A percentile compares a stretch with the other conserved stretches of the same genome.
These are phyloP conservation scores for Cymbopogon citratus DNA, from an alignment of 176 grass and related monocot species.

Conservation along the genomic window DNA sequence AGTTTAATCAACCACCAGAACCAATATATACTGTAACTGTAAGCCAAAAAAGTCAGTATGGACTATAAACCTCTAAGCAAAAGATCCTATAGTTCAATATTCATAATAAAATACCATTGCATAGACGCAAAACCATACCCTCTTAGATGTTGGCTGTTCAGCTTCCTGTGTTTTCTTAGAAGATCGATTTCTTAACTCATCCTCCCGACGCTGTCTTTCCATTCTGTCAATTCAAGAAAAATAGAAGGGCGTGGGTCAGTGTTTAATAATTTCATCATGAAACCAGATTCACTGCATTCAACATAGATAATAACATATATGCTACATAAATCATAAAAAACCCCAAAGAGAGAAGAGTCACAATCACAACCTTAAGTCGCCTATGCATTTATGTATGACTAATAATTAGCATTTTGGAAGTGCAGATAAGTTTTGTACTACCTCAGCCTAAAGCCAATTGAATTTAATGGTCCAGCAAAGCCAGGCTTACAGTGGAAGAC, in stretches of 20 bases:
- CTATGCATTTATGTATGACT: background rate
- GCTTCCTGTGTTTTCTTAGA: conserved; percentile 84
- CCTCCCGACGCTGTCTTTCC: conserved; percentile 84
- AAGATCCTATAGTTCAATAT: background rate
- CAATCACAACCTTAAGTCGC: background rate
- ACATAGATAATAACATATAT: background rate
- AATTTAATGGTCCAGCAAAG: background rate
- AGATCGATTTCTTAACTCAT: conserved; percentile 67
- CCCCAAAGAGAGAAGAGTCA: background rate
- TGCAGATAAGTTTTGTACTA: background rate
- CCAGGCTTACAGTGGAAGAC: background rate
- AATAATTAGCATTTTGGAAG: background rate
- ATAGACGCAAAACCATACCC: conserved; percentile 28
- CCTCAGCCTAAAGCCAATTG: background rate
- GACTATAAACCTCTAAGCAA: background rate
- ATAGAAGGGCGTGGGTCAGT: conserved; percentile 18
- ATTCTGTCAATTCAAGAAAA: conserved; percentile 47
- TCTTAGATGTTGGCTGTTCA: conserved; percentile 61
- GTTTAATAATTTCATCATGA: conserved; percentile 6
- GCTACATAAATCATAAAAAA: background rate
- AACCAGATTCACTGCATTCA: background rate
- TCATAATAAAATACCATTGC: background rate
- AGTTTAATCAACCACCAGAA: conserved; percentile 24
- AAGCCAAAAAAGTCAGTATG: conserved; percentile 9
- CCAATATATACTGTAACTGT: background rate